A percentile compares a stretch with the other conserved stretches of the same genome.
Conservation (phyloP, 371 early-diverging fungal species). For the Rhizopus arrhizus region DNA sequence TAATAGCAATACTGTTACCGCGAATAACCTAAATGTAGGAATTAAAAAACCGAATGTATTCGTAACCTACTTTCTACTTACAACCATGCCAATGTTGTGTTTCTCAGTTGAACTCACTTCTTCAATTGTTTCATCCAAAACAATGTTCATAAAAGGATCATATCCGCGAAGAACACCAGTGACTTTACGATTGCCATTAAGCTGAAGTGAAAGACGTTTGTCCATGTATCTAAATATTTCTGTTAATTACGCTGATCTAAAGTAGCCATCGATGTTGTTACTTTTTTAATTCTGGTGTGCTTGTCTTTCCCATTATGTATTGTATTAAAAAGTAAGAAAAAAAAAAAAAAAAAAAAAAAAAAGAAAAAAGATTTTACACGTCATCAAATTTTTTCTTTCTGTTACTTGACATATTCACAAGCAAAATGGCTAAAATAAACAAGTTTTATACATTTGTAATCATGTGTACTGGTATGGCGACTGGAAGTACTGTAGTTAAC, state of each 20-base stretch:
- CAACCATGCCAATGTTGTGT: conserved; percentile 84
- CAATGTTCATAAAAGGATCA: conserved; percentile 98
- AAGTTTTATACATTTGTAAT: conserved; percentile 44
- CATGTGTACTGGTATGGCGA: conserved; percentile 51
- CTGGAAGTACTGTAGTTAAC: conserved; percentile 49
- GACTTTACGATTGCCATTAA: conserved; percentile 92
- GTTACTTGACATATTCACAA: conserved; percentile 4
- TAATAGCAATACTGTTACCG: conserved; percentile 88
- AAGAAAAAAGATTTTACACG: neutral
- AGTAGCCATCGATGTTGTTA: conserved; percentile 28
- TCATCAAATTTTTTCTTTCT: conserved; percentile 8
- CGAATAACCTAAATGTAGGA: conserved; percentile 75
- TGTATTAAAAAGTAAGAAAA: conserved; percentile 3
- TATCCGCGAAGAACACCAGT: conserved; percentile 94
- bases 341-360: conserved; percentile 1
- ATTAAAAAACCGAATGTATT: no score
- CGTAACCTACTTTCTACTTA: conserved; percentile 36
- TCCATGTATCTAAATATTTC: conserved; percentile 85
- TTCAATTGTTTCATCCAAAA: conserved; percentile 93
- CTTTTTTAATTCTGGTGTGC: conserved; percentile 84
- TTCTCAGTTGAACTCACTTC: conserved; percentile 72
- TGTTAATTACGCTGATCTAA: neutral
- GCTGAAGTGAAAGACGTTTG: conserved; percentile 86
- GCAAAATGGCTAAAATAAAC: conserved; percentile 42
- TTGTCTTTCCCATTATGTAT: conserved; percentile 66